Conservation (phyloP, 1,139 yeast genomes). For the Scheffersomyces titani region DNA sequence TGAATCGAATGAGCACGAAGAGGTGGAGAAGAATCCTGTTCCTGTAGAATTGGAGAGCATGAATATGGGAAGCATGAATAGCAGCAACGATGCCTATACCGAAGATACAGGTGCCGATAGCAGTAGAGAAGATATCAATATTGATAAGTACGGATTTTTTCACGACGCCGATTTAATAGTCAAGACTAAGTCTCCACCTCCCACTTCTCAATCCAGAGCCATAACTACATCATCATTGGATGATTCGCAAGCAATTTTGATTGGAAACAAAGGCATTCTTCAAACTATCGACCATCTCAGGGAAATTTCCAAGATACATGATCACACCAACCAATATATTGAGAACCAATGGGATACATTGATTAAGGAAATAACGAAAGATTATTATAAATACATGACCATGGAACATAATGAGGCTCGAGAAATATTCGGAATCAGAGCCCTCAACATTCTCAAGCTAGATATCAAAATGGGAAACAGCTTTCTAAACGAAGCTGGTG, state of each 20-base stretch:
- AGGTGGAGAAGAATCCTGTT: slow-evolving; percentile 11
- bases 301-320: slow-evolving; percentile 36
- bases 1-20: background rate
- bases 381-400: slow-evolving; percentile 19
- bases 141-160: slow-evolving; percentile 56
- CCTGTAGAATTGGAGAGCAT: slow-evolving; percentile 52
- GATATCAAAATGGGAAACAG: slow-evolving; percentile 12
- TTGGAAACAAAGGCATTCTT: slow-evolving; percentile 13
- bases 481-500: background rate
- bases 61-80: slow-evolving; percentile 18
- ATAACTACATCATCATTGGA: slow-evolving; percentile 1
- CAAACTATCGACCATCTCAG: slow-evolving; percentile 27
- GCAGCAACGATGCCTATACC: background rate
- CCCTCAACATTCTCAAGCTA: slow-evolving; percentile 27
- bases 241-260: slow-evolving; percentile 11
- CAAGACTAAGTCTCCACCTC: background rate
- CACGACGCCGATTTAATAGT: slow-evolving; percentile 16
- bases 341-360: slow-evolving; percentile 38
- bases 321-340: slow-evolving; percentile 27
- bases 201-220: background rate
- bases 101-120: background rate
- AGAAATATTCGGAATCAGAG: slow-evolving; percentile 42
- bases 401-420: slow-evolving; percentile 10
- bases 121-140: slow-evolving; percentile 20
- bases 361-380: slow-evolving; percentile 26